Base-by-base conservation (phyloP, 805 yeast genomes). In the Scheffersomyces coipomensis region DNA sequence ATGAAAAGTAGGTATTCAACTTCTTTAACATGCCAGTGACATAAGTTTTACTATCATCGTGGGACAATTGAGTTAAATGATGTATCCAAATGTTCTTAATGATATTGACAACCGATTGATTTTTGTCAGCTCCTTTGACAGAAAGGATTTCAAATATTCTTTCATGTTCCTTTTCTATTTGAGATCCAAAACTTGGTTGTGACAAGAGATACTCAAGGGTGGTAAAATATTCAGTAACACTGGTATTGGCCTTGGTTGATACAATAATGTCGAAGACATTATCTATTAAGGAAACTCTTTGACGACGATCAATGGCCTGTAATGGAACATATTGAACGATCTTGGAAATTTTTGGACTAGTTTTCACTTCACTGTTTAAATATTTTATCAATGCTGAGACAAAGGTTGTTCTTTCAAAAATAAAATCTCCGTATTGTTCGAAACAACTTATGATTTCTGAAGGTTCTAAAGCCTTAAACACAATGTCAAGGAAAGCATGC, bases 161-260 rank as follows among this genome's bases (percentile, higher is more conserved):
- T 1, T 49, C 34, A 22, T 67, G 48, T 32, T 76, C 65, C 0
- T 60, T 53, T 53, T 83, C 90, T 10, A 83, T 46, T 1, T 51
- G 47, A 0, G 87, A 73, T 48, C 64, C 76, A 51, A 69, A 76
- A 0, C 85, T 75, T 5, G 87, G 85, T 8, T 72, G 65, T 8
- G 54, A 49, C 21, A 80, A 53, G 10, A 80, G 46, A 40, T 71
- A 73, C 7, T 24, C n/a, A 11, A 24, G 27, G n/a, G 13, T 24
- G 5, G 27, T 9, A 5, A 24, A 9, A 24, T 5, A 24, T 13
- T 24, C 5, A 7, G 9, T 9, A 21, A 9, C 9, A 9, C 6
- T 21, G 23, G 9, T 6, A 8, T 24, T 13, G 27, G 7, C 27
- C 5, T 7, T 5, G 5, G 7, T 24, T 12, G 27, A 24, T 7